Base-by-base conservation (phyloP, 306 rosid genomes). In the Hippophae rhamnoides region DNA sequence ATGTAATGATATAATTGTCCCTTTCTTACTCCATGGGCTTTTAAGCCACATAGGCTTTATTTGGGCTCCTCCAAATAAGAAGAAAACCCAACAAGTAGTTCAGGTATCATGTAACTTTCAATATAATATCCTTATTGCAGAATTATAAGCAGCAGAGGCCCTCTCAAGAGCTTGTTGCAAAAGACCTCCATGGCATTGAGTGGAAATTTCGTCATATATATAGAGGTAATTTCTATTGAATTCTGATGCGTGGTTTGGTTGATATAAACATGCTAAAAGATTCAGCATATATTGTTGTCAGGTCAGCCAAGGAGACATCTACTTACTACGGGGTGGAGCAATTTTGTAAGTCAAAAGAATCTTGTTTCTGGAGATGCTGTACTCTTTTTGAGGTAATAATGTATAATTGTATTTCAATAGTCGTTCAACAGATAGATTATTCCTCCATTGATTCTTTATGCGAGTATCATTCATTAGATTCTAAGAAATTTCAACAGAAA, bases 261-360 rank as follows among this genome's bases (percentile, higher is more conserved):
- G 65, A 47, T 57, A 25, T 55, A 61, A 55, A 58, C 46, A 62
- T 71, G 65, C 60, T 69, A 54, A 47, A 69, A 31, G 38, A 31
- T 9, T 64, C 38, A 27, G 48, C 58, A 57, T 62, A 27, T 51
- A 50, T 52, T 44, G 54, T 82, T 77, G 52, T 69, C 89, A 90
- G 97, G 97, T 83, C 97, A 90, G 84, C 97, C 97, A 53, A 87
- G 96, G 84, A 71, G 97, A 67, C 97, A 90, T 83, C 83, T 90
- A 45, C 97, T 87, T 58, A 90, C 96, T 56, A 90, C 97, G 9
- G 96, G 97, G 47, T 90, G 97, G 97, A 90, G 97, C 78, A 67
- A 79, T 79, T 90, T 90, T 60, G 95, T 90, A 47, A 81, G 90
- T 83, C 97, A 85, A 76, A 90, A 90, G 85, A 87, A 76, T 81